Base-by-base conservation (phyloP, 306 rosid species). In the Fragaria vesca region DNA sequence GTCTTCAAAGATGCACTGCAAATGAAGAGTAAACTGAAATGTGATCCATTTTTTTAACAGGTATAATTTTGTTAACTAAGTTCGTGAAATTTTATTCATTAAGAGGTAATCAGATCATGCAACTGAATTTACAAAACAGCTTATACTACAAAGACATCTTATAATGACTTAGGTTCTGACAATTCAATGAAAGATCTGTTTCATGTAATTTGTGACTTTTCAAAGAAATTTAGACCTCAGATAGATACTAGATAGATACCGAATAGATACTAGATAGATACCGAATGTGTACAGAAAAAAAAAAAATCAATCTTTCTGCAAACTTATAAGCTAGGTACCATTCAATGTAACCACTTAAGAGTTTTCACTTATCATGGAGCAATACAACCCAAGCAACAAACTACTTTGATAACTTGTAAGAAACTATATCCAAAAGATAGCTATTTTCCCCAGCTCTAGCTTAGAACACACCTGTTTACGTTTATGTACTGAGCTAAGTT, bases 1-100 rank as follows among this genome's bases (percentile, higher is more conserved):
- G 96, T 81, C 91, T 93, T 96, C 76, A 96, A 88, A 77, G 99
- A 96, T 40, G 84, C 99, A 82, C 98, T 96, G 83, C 79, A 86
- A 42, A 81, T 9, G 40, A 11, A 51, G 20, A 66, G 28, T 8
- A 85, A 67, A 80, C 54, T 15, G 68, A 71, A 76, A 45, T 80
- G 74, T 75, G 62, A 40, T 72, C 61, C 10, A 28, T 21, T 46
- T 30, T 61, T 11, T 47, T 32, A 0, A 46, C 15, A 26, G 71
- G 66, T 46, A n/a, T 51, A 34, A 76, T 30, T 24, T 32, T 26
- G 8, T 24, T 34, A 38, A 63, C 18, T 18, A 17, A 21, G 9
- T 50, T 67, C 20, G 43, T 18, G 20, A 26, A 32, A 51, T 52
- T 32, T 67, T 18, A 76, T 73, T 50, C 17, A 16, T 9, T 71